Evolutionary conservation across 2,329 filamentous ascomycete genomes (phyloP).

Genomic region (Microsporum ferrugineum): DNA sequence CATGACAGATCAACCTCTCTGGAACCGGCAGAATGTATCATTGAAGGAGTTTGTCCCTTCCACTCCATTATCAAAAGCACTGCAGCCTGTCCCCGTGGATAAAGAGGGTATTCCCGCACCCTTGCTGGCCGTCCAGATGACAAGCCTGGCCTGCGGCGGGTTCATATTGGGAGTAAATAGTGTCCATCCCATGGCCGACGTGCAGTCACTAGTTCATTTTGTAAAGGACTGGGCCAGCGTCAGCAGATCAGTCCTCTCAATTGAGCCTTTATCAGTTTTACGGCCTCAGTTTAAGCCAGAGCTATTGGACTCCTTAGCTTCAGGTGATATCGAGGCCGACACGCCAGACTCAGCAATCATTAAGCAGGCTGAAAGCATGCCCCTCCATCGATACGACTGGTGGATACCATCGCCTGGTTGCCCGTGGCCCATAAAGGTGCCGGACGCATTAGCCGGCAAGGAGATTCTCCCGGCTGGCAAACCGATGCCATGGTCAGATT

Average conservation of each 20-base stretch:
- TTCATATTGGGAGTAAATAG: slow-evolving; percentile 34
- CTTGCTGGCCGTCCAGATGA: slow-evolving; percentile 32
- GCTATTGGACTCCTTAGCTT: not conserved
- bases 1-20: not conserved
- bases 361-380: not conserved
- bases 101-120: slow-evolving; percentile 19
- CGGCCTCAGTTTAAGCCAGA: slow-evolving; percentile 14
- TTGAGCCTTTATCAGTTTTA: slow-evolving; percentile 30
- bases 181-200: slow-evolving; percentile 38
- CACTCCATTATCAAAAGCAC: not conserved
- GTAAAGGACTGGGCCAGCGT: slow-evolving; percentile 32
- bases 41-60: not conserved
- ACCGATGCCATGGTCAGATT: not conserved
- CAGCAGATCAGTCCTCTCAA: slow-evolving; percentile 11
- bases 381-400: slow-evolving; percentile 2
- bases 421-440: not conserved
- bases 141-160: slow-evolving; percentile 31
- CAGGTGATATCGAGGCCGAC: not conserved
- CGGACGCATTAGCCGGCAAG: not conserved
- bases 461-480: not conserved
- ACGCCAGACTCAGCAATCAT: not conserved
- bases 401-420: not conserved
- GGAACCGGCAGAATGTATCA: not conserved
- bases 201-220: slow-evolving; percentile 34
- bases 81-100: slow-evolving; percentile 16